These are phyloP conservation scores for Alternaria hordeiaustralica DNA, from an alignment of 2,329 filamentous ascomycete species.

Conservation along the genomic window DNA sequence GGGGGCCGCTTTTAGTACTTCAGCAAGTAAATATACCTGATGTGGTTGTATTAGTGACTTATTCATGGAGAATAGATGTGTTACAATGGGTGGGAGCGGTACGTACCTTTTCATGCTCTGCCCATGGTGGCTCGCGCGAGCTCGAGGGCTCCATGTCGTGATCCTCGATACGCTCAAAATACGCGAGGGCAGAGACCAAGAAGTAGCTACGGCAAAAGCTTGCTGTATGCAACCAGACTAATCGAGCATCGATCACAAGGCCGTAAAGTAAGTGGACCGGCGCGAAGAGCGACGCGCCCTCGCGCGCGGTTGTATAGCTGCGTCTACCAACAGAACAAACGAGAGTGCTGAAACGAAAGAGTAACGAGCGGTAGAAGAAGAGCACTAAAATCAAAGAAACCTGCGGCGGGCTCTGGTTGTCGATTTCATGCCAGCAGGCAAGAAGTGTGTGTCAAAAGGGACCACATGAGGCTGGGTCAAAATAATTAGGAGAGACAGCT, in stretches of 20 bases:
- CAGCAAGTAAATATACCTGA: slow-evolving; percentile 56
- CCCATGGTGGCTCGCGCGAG: slow-evolving; percentile 50
- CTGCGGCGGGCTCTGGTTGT: slow-evolving; percentile 31
- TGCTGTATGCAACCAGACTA: slow-evolving; percentile 43
- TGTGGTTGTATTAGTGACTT: slow-evolving; percentile 12
- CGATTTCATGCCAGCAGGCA: slow-evolving; percentile 40
- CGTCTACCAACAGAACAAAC: slow-evolving; percentile 40
- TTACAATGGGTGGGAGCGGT: slow-evolving; percentile 9
- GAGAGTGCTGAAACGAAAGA: slow-evolving; percentile 40
- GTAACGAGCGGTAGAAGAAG: slow-evolving; percentile 34
- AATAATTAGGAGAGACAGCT: slow-evolving; percentile 22
- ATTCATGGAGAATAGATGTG: slow-evolving; percentile 2
- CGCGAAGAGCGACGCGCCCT: slow-evolving; percentile 36
- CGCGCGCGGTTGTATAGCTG: slow-evolving; percentile 34
- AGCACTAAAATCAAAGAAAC: slow-evolving; percentile 35
- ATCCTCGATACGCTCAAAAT: slow-evolving; percentile 18
- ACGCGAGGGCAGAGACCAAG: slow-evolving; percentile 37
- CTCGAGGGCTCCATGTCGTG: slow-evolving; percentile 49
- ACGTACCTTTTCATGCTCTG: slow-evolving; percentile 56
- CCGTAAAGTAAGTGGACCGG: slow-evolving; percentile 41
- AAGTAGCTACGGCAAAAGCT: slow-evolving; percentile 37
- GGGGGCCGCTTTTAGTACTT: slow-evolving; percentile 58
- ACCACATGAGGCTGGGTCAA: slow-evolving; percentile 21
- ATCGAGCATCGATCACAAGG: slow-evolving; percentile 46
- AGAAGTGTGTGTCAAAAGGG: slow-evolving; percentile 18